Conservation (phyloP, 106 monocot genomes). For the Dendrobium huoshanense region DNA sequence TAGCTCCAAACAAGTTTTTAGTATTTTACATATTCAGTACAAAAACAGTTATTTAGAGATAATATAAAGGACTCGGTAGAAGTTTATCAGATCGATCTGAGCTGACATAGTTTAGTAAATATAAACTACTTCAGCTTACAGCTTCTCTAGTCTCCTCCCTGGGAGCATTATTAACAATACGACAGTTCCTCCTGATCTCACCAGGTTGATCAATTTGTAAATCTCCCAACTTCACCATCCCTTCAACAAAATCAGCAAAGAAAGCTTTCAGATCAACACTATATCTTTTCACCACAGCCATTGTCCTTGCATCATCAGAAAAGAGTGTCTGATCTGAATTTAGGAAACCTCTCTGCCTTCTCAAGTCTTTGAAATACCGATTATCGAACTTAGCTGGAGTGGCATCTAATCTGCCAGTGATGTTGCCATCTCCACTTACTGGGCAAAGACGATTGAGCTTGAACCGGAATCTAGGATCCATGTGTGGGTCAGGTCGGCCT, state of each 20-base stretch:
- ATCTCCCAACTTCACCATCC: conserved; percentile 84
- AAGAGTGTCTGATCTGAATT: conserved; percentile 77
- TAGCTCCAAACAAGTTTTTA: no score
- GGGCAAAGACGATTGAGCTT: conserved; percentile 49
- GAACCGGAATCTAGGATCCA: conserved; percentile 28
- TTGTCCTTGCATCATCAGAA: conserved; percentile 33
- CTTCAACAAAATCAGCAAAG: conserved; percentile 59
- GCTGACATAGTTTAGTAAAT: no score
- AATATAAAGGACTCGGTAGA: no score
- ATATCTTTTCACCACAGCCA: conserved; percentile 32
- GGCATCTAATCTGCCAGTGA: conserved; percentile 51
- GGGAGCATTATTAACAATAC: conserved; percentile 30
- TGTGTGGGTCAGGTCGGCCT: conserved; percentile 45
- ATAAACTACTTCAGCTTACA: background rate
- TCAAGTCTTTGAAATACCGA: conserved; percentile 78
- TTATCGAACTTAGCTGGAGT: conserved; percentile 65
- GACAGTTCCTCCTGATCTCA: conserved; percentile 67
- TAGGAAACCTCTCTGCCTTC: conserved; percentile 45
- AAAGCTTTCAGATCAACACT: conserved; percentile 42
- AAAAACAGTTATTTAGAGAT: no score
- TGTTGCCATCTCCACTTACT: conserved; percentile 20
- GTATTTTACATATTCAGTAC: no score
- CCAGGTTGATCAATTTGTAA: conserved; percentile 38
- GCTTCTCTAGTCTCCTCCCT: background rate
- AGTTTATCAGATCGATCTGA: no score